Conservation (phyloP, 2,329 filamentous ascomycete genomes). For the Aspergillus sp. region DNA sequence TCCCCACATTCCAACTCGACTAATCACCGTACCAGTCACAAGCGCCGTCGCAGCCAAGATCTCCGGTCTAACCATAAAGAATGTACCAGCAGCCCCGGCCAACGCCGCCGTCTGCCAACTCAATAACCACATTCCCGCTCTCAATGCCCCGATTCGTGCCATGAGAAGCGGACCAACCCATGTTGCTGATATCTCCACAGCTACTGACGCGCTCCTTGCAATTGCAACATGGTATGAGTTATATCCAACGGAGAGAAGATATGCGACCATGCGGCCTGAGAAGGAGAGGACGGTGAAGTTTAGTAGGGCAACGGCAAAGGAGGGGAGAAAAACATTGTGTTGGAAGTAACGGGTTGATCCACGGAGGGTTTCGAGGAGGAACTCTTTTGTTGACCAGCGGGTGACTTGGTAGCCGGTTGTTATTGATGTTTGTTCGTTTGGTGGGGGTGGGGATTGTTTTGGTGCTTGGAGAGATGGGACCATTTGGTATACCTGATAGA, state of each 20-base stretch:
- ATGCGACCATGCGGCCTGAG: slow-evolving; percentile 47
- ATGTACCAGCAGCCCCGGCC: slow-evolving; percentile 34
- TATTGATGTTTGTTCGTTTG: no score
- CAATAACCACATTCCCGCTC: slow-evolving; percentile 59
- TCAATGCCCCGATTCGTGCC: slow-evolving; percentile 39
- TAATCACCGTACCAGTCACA: slow-evolving; percentile 43
- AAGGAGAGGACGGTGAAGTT: slow-evolving; percentile 49
- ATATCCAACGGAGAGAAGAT: slow-evolving; percentile 40
- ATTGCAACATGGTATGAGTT: slow-evolving; percentile 5
- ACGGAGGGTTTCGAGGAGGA: background rate
- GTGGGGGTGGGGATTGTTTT: background rate
- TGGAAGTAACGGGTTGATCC: slow-evolving; percentile 1
- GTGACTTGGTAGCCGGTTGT: background rate
- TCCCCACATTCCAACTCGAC: slow-evolving; percentile 50
- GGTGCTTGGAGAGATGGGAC: slow-evolving; percentile 1
- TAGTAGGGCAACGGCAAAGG: slow-evolving; percentile 40
- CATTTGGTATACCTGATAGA: background rate
- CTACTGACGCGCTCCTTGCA: slow-evolving; percentile 31
- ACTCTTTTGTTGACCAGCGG: slow-evolving; percentile 1
- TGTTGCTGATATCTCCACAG: slow-evolving; percentile 44
- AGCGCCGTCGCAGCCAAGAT: slow-evolving; percentile 38
- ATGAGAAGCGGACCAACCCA: slow-evolving; percentile 42
- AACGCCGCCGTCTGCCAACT: slow-evolving; percentile 55
- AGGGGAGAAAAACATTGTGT: slow-evolving; percentile 28
- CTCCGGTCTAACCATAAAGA: slow-evolving; percentile 25